phyloP scores from a whole-genome alignment of 495 filamentous ascomycete genomes.

The Penicillium dipodomyicola region DNA sequence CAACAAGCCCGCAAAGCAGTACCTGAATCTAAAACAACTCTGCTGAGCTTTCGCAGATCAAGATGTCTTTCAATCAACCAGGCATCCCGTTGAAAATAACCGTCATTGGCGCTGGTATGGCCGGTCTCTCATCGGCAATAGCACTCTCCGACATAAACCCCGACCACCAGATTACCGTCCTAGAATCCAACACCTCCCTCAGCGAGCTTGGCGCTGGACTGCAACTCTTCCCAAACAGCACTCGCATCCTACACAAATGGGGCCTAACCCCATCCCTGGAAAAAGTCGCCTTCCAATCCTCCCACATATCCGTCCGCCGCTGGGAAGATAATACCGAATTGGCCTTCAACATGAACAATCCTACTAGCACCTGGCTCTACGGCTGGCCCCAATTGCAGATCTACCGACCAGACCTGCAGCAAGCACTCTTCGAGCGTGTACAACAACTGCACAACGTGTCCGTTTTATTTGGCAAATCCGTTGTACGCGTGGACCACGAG shows the following conservation, averaged over 20 bases:
- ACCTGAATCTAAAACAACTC: background rate
- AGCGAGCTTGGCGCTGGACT: conserved; percentile 18
- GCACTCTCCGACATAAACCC: conserved; percentile 16
- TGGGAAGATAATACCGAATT: conserved; percentile 17
- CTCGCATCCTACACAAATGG: conserved; percentile 16
- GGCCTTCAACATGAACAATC: conserved; percentile 19
- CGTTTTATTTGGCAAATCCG: conserved; percentile 13
- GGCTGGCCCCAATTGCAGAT: conserved; percentile 18
- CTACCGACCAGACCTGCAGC: conserved; percentile 17
- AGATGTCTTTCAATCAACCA: conserved; percentile 1
- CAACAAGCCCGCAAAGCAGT: background rate
- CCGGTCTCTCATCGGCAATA: conserved; percentile 19
- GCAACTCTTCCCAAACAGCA: conserved; percentile 18
- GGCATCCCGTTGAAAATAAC: conserved; percentile 19
- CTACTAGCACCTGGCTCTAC: conserved; percentile 16
- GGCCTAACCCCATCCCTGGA: conserved; percentile 12
- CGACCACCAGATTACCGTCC: conserved; percentile 10
- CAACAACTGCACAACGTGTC: conserved; percentile 14
- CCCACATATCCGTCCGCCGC: conserved; percentile 14
- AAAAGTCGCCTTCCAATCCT: conserved; percentile 16
- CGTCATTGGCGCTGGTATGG: conserved; percentile 18
- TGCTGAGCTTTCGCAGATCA: background rate
- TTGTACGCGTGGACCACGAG: conserved; percentile 8
- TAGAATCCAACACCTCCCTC: conserved; percentile 17
- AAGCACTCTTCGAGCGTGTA: conserved; percentile 15